These are phyloP conservation scores for Fusarium pseudocircinatum DNA, from an alignment of 2,329 filamentous ascomycete genomes.

Conservation along the genomic window DNA sequence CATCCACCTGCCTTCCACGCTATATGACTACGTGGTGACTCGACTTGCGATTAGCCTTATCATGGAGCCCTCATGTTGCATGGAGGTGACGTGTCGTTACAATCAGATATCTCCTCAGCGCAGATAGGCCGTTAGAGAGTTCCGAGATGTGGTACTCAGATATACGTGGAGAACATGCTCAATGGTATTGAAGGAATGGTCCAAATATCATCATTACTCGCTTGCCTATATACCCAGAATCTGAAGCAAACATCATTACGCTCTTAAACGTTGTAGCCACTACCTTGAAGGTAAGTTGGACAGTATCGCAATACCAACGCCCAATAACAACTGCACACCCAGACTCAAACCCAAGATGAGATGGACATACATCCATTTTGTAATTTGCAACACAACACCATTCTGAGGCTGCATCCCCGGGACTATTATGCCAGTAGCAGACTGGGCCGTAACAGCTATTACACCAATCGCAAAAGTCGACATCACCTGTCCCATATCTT, in stretches of 20 bases:
- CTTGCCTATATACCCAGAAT: not conserved
- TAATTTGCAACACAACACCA: slow-evolving; percentile 47
- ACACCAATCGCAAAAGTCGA: slow-evolving; percentile 51
- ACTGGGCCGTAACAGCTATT: slow-evolving; percentile 46
- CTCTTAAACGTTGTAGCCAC: not conserved
- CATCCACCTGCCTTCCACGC: not conserved
- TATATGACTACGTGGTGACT: not conserved
- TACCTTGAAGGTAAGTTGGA: slow-evolving; percentile 13
- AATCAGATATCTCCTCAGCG: not conserved
- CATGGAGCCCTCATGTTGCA: not conserved
- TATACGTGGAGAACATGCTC: not conserved
- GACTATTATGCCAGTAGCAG: slow-evolving; percentile 40
- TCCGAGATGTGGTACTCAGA: not conserved
- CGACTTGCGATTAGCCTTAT: not conserved
- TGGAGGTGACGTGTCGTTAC: not conserved
- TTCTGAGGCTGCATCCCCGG: slow-evolving; percentile 45
- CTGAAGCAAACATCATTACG: not conserved
- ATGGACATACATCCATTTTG: slow-evolving; percentile 43
- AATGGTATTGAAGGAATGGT: not conserved
- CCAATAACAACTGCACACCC: slow-evolving; percentile 45
- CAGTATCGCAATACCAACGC: slow-evolving; percentile 16
- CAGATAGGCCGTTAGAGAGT: not conserved
- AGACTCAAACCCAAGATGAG: slow-evolving; percentile 48
- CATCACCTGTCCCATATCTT: slow-evolving; percentile 50
- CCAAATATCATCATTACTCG: not conserved